phyloP scores from a whole-genome alignment of 441 rosid genomes.

The Biscutella laevigata region DNA sequence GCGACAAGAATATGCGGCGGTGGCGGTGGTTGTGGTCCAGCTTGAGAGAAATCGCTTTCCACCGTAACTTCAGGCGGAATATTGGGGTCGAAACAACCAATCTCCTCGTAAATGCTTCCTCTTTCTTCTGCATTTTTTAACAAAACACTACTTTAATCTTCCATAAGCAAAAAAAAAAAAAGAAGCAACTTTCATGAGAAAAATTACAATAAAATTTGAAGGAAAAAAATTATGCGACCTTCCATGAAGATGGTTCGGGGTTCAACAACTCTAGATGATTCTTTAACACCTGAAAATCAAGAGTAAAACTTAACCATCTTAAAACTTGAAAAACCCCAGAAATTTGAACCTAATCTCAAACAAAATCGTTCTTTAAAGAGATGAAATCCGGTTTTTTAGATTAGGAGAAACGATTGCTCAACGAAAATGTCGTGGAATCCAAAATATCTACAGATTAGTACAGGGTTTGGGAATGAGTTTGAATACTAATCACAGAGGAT shows the following conservation, averaged over 20 bases:
- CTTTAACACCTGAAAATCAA: conserved; percentile 19
- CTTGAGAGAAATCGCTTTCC: conserved; percentile 16
- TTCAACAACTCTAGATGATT: neutral
- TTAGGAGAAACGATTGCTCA: neutral
- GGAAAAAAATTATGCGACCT: neutral
- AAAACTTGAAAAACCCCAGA: neutral
- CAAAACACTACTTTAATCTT: neutral
- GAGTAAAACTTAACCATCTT: neutral
- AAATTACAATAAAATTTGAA: neutral
- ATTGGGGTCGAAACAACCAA: conserved; percentile 39
- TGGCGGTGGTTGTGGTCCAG: conserved; percentile 15
- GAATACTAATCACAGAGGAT: too few relatives aligned
- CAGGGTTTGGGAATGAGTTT: conserved; percentile 17
- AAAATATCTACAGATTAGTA: neutral
- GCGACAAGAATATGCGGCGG: conserved; percentile 21
- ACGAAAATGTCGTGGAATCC: neutral
- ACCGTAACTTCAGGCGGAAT: conserved; percentile 23
- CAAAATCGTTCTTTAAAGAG: neutral
- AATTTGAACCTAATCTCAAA: neutral
- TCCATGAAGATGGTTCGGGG: conserved; percentile 15
- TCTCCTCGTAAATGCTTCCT: conserved; percentile 36
- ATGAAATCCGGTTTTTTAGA: neutral
- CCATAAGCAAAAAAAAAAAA: neutral
- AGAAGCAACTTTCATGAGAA: neutral
- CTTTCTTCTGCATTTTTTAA: conserved; percentile 12